These are phyloP conservation scores for Capsella bursapastoris DNA, from an alignment of 345 rosid genomes.

Conservation along the genomic window DNA sequence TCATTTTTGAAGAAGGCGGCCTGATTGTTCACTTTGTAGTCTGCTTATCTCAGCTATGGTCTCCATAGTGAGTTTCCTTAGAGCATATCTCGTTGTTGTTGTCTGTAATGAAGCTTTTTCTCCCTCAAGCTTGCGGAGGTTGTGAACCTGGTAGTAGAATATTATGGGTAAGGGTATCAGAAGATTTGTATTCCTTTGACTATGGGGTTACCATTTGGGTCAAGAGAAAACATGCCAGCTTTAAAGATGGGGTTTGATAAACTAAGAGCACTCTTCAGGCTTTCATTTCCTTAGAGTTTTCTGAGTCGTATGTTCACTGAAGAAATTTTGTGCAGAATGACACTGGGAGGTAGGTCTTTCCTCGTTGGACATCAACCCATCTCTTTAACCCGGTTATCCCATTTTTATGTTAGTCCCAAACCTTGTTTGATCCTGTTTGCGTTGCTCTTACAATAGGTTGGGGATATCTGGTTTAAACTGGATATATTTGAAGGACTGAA, in stretches of 20 bases:
- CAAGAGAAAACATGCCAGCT: constrained; percentile 32
- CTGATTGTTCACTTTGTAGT: constrained; percentile 14
- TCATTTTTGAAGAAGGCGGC: constrained; percentile 19
- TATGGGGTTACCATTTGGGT: neutral
- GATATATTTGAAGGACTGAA: constrained; percentile 61
- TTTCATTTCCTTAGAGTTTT: constrained; percentile 27
- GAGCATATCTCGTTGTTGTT: constrained; percentile 13
- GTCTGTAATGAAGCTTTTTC: constrained; percentile 3
- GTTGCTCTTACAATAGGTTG: constrained; percentile 75
- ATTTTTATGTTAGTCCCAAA: constrained; percentile 45
- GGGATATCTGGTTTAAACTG: constrained; percentile 56
- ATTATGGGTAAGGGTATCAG: neutral
- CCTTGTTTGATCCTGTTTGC: constrained; percentile 66
- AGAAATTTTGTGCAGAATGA: constrained; percentile 54
- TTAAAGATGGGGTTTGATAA: constrained; percentile 32
- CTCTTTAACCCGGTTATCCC: constrained; percentile 47
- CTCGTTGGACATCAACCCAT: constrained; percentile 52
- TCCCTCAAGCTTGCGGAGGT: neutral
- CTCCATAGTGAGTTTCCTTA: constrained; percentile 12
- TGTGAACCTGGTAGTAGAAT: constrained; percentile 27
- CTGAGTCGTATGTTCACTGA: constrained; percentile 48
- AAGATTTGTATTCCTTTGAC: constrained; percentile 6
- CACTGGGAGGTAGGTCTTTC: constrained; percentile 66
- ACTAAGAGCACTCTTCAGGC: constrained; percentile 35
- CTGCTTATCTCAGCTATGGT: constrained; percentile 32